These are phyloP conservation scores for Calycina herbarum DNA, from an alignment of 2,329 filamentous ascomycete genomes.

Conservation along the genomic window DNA sequence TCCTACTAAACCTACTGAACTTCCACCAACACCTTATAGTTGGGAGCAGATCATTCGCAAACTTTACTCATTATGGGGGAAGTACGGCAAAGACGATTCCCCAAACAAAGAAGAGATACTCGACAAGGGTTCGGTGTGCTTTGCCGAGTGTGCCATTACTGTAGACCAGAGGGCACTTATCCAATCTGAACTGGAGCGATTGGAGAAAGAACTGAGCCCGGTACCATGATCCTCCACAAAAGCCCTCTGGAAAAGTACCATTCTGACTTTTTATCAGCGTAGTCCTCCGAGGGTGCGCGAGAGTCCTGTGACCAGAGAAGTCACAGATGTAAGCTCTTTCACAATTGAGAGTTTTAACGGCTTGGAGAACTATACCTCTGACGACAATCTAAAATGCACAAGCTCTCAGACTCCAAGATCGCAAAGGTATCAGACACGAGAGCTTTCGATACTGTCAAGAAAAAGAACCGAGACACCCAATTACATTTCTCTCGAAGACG, in stretches of 20 bases:
- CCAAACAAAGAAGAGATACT: conserved; percentile 1
- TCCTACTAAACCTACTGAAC: background rate
- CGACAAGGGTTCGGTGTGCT: background rate
- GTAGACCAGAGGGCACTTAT: background rate
- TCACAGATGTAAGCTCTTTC: background rate
- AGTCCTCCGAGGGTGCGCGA: background rate
- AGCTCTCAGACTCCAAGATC: background rate
- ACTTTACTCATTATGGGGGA: conserved; percentile 1
- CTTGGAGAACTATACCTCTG: background rate
- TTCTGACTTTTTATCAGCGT: background rate
- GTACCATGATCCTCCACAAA: background rate
- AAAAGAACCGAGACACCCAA: background rate
- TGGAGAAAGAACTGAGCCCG: background rate
- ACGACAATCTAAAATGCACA: background rate
- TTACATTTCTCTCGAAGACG: background rate
- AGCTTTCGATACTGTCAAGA: background rate
- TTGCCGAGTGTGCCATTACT: background rate
- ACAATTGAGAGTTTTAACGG: background rate
- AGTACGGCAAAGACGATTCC: conserved; percentile 1
- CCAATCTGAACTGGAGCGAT: background rate
- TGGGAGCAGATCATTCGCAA: background rate
- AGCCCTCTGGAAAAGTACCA: background rate
- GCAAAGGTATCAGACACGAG: background rate
- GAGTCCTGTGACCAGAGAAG: background rate
- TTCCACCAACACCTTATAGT: background rate